Conservation (phyloP, 2,329 filamentous ascomycete species). For the Epichloe festucae region DNA sequence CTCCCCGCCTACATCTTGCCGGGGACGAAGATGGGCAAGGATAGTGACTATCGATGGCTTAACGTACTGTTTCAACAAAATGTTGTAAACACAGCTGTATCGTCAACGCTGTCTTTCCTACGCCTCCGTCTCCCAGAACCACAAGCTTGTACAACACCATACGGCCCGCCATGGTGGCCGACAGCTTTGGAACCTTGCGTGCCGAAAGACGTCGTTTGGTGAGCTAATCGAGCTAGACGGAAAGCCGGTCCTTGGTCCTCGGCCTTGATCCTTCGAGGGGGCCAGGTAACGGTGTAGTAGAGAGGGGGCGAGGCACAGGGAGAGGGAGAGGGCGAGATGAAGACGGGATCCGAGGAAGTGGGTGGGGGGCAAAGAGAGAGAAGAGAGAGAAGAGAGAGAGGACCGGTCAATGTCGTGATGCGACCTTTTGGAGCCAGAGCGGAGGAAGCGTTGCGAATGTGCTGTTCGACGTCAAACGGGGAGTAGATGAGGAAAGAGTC, state of each 20-base stretch:
- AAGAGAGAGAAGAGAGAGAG: not conserved
- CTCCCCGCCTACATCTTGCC: not conserved
- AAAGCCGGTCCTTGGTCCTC: not conserved
- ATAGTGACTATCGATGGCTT: not conserved
- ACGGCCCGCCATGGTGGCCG: conserved; percentile 63
- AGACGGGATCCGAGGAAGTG: not conserved
- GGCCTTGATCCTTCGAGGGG: not conserved
- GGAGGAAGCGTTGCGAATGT: conserved; percentile 1
- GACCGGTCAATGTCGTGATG: not conserved
- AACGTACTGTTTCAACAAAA: conserved; percentile 80
- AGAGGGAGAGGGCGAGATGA: not conserved
- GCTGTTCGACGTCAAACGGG: conserved; percentile 4
- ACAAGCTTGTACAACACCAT: conserved; percentile 95
- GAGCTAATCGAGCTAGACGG: not conserved
- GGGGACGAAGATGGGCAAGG: not conserved
- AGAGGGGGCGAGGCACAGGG: not conserved
- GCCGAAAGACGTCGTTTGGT: not conserved
- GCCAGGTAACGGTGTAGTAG: not conserved
- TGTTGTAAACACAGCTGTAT: conserved; percentile 97
- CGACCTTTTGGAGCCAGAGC: not conserved
- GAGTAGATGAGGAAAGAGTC: conserved; percentile 1
- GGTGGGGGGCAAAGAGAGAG: not conserved
- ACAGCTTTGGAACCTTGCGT: not conserved
- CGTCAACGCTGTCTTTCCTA: conserved; percentile 86
- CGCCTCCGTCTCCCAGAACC: conserved; percentile 86